Evolutionary conservation across 495 filamentous ascomycete genomes (phyloP).

Genomic region (Neurospora terricola): DNA sequence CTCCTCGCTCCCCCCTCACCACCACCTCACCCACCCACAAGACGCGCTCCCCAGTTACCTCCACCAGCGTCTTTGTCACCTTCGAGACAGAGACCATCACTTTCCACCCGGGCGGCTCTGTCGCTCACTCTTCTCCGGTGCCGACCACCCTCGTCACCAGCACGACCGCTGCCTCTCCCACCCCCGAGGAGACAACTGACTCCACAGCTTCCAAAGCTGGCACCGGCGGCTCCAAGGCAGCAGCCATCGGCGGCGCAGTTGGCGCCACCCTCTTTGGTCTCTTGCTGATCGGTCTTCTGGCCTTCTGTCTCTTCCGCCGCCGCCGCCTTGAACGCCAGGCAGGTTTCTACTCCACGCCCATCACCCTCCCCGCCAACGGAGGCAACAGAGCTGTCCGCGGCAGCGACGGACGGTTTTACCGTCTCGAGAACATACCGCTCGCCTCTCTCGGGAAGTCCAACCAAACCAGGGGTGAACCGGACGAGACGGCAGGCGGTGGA

Average conservation of each 20-base stretch:
- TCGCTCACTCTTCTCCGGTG: background rate
- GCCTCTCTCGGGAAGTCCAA: background rate
- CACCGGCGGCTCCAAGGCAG: background rate
- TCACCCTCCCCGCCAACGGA: background rate
- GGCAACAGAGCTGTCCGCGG: background rate
- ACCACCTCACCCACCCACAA: background rate
- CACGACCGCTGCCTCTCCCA: background rate
- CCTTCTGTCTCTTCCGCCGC: background rate
- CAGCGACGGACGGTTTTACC: background rate
- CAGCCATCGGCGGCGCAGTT: background rate
- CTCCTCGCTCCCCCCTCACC: background rate
- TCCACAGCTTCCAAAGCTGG: background rate
- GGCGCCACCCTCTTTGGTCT: background rate
- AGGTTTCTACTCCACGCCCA: background rate
- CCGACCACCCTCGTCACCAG: background rate
- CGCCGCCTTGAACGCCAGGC: background rate
- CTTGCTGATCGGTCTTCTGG: background rate
- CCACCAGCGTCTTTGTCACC: background rate
- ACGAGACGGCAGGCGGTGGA: background rate
- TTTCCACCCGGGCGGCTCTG: background rate
- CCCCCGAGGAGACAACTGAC: background rate
- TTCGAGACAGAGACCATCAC: background rate
- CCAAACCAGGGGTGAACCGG: background rate
- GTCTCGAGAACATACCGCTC: background rate
- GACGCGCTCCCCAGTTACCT: background rate